phyloP scores from a whole-genome alignment of 352 stramenopile genomes.

The Aphanomyces stellatus region DNA sequence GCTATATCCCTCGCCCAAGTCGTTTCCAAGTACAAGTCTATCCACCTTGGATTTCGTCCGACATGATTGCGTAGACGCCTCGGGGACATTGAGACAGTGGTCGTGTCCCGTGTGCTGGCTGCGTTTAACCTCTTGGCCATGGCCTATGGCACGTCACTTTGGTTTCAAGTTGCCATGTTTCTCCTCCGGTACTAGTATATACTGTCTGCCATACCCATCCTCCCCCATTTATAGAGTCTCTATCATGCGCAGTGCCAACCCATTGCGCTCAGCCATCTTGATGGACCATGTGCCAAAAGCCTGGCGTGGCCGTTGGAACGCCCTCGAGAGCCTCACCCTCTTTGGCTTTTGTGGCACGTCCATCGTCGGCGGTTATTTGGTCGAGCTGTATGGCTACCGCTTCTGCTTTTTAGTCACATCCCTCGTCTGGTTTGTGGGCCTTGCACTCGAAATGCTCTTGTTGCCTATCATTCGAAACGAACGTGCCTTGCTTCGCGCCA shows the following conservation, averaged over 20 bases:
- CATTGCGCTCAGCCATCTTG: conserved; percentile 59
- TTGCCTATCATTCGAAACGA: conserved; percentile 27
- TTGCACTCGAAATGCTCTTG: conserved; percentile 48
- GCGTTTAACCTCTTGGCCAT: conserved; percentile 52
- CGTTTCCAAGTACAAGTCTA: not conserved
- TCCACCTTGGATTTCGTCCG: not conserved
- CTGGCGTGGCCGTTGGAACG: conserved; percentile 68
- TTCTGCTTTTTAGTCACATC: conserved; percentile 70
- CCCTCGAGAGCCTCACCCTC: conserved; percentile 55
- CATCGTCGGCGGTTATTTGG: conserved; percentile 59
- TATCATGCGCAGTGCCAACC: conserved; percentile 77
- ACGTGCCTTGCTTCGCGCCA: conserved; percentile 41
- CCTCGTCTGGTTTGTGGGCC: conserved; percentile 44
- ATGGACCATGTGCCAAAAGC: conserved; percentile 72
- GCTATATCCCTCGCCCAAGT: not conserved
- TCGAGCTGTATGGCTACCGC: conserved; percentile 66
- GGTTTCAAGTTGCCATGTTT: conserved; percentile 54
- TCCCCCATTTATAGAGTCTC: conserved; percentile 31
- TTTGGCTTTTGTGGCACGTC: conserved; percentile 71
- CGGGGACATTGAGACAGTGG: conserved; percentile 66
- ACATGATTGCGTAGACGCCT: conserved; percentile 22
- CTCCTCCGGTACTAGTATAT: conserved; percentile 34
- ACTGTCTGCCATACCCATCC: too few relatives aligned
- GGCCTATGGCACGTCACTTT: conserved; percentile 42
- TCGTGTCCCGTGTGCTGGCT: conserved; percentile 42